Conservation (phyloP, 2,329 filamentous ascomycete species). For the Penicillium capsulatum region DNA sequence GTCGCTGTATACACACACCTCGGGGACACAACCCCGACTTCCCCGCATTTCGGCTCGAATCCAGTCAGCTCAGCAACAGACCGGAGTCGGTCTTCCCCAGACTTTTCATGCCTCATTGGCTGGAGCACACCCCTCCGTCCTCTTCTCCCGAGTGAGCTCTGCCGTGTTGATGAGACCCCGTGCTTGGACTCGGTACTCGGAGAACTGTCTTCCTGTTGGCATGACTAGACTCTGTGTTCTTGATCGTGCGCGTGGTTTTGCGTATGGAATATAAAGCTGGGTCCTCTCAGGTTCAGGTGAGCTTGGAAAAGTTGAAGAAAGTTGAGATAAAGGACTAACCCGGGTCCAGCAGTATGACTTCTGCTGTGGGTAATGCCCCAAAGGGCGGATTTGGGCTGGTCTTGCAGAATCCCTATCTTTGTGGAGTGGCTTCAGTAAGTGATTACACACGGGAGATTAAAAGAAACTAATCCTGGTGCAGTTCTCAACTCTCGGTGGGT, state of each 20-base stretch:
- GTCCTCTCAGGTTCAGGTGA: no score
- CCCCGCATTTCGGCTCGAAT: not conserved
- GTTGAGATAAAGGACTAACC: not conserved
- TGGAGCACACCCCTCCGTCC: slow-evolving; percentile 1
- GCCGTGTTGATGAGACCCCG: not conserved
- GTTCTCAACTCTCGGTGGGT: slow-evolving; percentile 43
- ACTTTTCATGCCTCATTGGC: not conserved
- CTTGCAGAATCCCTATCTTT: slow-evolving; percentile 43
- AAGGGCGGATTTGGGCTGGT: slow-evolving; percentile 27
- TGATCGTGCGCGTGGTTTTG: no score
- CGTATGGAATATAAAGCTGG: no score
- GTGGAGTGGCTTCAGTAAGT: slow-evolving; percentile 44
- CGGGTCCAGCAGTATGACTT: no score
- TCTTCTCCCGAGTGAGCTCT: not conserved
- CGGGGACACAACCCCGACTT: no score
- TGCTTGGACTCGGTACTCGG: slow-evolving; percentile 8
- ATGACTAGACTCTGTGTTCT: not conserved
- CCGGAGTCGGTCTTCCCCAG: not conserved
- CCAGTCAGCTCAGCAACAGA: not conserved
- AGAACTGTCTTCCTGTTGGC: slow-evolving; percentile 19
- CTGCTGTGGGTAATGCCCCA: slow-evolving; percentile 7
- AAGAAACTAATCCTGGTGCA: slow-evolving; percentile 5
- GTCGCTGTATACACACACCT: no score
- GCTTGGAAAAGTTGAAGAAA: not conserved
- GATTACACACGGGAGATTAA: not conserved